A percentile compares a stretch with the other conserved stretches of the same genome.
Evolutionary conservation across 441 rosid species (phyloP).

Genomic region (Flueggea neowawraea): DNA sequence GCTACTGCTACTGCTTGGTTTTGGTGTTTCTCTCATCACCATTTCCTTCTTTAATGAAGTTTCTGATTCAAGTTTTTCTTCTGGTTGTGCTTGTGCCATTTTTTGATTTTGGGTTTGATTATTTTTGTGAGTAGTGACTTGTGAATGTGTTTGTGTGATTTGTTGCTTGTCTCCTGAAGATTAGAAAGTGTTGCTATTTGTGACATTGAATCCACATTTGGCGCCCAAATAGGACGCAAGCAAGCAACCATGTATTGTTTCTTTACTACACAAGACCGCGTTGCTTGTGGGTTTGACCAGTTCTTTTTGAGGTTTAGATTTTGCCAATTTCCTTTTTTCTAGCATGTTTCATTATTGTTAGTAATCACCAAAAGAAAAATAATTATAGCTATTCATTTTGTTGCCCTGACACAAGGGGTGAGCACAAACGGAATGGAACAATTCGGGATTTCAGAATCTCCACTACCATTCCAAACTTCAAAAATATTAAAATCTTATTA

Average conservation of each 20-base stretch:
- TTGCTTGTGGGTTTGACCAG: slow-evolving; percentile 37
- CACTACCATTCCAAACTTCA: no score
- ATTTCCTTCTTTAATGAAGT: slow-evolving; percentile 13
- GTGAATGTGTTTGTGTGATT: no score
- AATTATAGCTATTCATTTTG: no score
- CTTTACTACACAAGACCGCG: slow-evolving; percentile 29
- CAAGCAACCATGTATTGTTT: not conserved
- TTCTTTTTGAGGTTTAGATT: slow-evolving; percentile 17
- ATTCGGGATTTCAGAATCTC: no score
- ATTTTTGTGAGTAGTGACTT: not conserved
- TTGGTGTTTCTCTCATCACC: slow-evolving; percentile 9
- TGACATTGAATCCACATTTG: slow-evolving; percentile 59
- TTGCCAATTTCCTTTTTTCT: slow-evolving; percentile 13
- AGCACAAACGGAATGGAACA: no score
- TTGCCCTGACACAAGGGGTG: no score
- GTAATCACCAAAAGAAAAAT: not conserved
- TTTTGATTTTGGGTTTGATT: not conserved
- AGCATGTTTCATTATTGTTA: not conserved
- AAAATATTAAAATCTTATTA: no score
- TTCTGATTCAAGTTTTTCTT: slow-evolving; percentile 30
- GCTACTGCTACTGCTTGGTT: slow-evolving; percentile 1
- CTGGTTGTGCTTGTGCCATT: slow-evolving; percentile 65
- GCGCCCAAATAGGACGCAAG: slow-evolving; percentile 42
- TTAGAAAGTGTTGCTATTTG: slow-evolving; percentile 37
- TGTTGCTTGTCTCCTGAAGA: slow-evolving; percentile 32